phyloP scores from a whole-genome alignment of 345 rosid species.

The Hypericum perforatum region DNA sequence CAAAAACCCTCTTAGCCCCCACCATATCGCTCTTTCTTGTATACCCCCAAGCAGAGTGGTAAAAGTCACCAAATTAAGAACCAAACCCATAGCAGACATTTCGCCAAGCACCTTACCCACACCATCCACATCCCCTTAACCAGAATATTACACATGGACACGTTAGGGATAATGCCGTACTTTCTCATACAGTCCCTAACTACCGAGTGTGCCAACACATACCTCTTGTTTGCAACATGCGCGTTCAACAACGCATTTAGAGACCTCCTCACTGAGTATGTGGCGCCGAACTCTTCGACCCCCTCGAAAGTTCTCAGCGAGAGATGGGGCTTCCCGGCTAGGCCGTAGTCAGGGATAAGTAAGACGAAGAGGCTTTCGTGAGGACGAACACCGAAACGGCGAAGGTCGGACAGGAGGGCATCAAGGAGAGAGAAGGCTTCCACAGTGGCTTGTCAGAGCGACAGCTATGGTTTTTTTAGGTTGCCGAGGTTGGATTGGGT shows the following conservation, averaged over 20 bases:
- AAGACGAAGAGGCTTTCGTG: conserved; percentile 61
- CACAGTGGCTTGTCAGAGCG: no score
- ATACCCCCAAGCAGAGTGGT: conserved; percentile 73
- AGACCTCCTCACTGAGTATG: conserved; percentile 60
- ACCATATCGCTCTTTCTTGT: conserved; percentile 60
- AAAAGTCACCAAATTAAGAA: conserved; percentile 61
- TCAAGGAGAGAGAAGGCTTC: conserved; percentile 63
- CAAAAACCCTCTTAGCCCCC: conserved; percentile 48
- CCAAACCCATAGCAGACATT: conserved; percentile 73
- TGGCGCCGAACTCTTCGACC: conserved; percentile 45
- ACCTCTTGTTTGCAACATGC: conserved; percentile 56
- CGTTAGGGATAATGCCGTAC: conserved; percentile 56
- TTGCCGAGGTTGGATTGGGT: no score
- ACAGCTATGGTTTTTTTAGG: no score
- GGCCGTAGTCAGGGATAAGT: conserved; percentile 66
- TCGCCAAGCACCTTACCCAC: conserved; percentile 60
- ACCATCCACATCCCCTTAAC: conserved; percentile 56
- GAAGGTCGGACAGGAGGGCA: conserved; percentile 46
- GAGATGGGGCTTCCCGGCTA: conserved; percentile 46
- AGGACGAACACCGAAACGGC: conserved; percentile 39
- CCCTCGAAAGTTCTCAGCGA: conserved; percentile 51
- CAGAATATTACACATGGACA: conserved; percentile 60
- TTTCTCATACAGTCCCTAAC: conserved; percentile 41
- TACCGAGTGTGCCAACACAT: conserved; percentile 40
- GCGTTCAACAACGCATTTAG: conserved; percentile 72